phyloP scores from a whole-genome alignment of 1,284 basidiomycete species.

The Tremellales sp. region DNA sequence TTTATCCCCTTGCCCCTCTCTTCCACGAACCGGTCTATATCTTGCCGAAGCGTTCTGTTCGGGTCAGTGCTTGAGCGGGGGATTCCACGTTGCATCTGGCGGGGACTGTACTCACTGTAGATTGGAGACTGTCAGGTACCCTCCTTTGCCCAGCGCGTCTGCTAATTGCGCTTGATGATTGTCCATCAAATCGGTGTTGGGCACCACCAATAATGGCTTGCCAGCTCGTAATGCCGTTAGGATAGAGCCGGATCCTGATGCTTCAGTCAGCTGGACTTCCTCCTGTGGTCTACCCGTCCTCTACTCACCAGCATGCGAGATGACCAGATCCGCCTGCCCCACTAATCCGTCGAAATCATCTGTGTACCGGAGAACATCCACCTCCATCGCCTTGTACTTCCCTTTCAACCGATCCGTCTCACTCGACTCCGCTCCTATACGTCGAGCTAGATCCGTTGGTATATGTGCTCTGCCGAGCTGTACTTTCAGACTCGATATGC shows the following conservation, averaged over 20 bases:
- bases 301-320: constrained; percentile 83
- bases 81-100: neutral
- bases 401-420: constrained; percentile 10
- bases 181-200: constrained; percentile 82
- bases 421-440: constrained; percentile 14
- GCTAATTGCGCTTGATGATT: constrained; percentile 93
- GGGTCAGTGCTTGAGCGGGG: neutral
- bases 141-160: constrained; percentile 59
- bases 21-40: constrained; percentile 6
- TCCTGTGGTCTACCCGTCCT: neutral
- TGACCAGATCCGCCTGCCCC: constrained; percentile 65
- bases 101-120: constrained; percentile 25
- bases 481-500: constrained; percentile 54
- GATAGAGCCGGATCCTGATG: constrained; percentile 88
- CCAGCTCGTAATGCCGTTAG: constrained; percentile 70
- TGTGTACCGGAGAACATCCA: constrained; percentile 70
- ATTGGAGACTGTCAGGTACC: constrained; percentile 62
- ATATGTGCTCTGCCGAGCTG: constrained; percentile 64
- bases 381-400: constrained; percentile 53
- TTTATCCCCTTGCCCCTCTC: constrained; percentile 2
- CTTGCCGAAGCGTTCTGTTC: constrained; percentile 6
- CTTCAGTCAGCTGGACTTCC: constrained; percentile 2
- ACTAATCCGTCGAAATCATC: constrained; percentile 64
- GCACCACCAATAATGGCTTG: constrained; percentile 78
- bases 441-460: constrained; percentile 49